A percentile compares a stretch with the other conserved stretches of the same genome.
Evolutionary conservation across 75 land plant genomes (phyloP).

Genomic region (Gnetum montanum): DNA sequence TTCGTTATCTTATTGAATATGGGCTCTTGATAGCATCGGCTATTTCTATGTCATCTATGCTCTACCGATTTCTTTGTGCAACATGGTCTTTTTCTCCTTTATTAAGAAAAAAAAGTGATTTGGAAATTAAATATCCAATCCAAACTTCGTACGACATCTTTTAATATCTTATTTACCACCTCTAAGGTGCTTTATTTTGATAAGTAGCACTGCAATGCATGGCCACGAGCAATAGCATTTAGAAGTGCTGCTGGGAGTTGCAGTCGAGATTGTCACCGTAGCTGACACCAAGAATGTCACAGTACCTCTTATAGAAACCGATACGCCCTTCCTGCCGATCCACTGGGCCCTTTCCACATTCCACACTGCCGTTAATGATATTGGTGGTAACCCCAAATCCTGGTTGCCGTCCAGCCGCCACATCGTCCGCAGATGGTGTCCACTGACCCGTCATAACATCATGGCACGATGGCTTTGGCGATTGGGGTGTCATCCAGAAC

Average conservation of each 20-base stretch:
- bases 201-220: too few species aligned
- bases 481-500: slow-evolving; percentile 39
- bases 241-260: slow-evolving; percentile 16
- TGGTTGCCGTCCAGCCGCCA: slow-evolving; percentile 23
- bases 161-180: too few species aligned
- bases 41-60: too few species aligned
- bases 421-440: slow-evolving; percentile 36
- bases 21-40: too few species aligned
- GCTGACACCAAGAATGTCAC: slow-evolving; percentile 30
- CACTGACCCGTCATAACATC: slow-evolving; percentile 53
- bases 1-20: too few species aligned
- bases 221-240: too few species aligned
- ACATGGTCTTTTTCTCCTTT: too few species aligned
- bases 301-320: slow-evolving; percentile 42
- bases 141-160: too few species aligned
- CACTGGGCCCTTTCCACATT: slow-evolving; percentile 21
- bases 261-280: slow-evolving; percentile 50
- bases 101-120: too few species aligned
- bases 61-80: too few species aligned
- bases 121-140: too few species aligned
- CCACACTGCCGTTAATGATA: slow-evolving; percentile 63
- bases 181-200: too few species aligned
- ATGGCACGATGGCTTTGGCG: slow-evolving; percentile 49
- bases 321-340: not conserved
- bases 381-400: slow-evolving; percentile 63